Percentiles rank a stretch among this genome's conserved stretches.
Evolutionary conservation across 2,329 filamentous ascomycete genomes (phyloP).

Genomic region (Pestalotiopsis sp.): DNA sequence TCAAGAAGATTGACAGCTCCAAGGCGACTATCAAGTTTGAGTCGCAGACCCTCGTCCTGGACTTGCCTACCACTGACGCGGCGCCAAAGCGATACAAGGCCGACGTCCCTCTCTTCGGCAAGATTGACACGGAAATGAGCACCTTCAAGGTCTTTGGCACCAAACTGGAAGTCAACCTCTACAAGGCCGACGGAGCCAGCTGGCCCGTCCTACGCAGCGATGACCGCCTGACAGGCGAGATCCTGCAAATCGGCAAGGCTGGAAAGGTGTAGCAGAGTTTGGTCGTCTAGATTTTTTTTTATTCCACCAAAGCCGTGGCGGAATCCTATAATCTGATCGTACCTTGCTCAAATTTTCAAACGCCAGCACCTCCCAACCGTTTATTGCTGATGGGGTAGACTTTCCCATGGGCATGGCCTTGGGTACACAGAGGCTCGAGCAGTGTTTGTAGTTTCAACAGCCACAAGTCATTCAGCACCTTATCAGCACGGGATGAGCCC

Average conservation of each 20-base stretch:
- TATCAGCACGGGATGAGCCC: slow-evolving; percentile 5
- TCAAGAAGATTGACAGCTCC: slow-evolving; percentile 94
- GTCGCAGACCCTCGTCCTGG: slow-evolving; percentile 66
- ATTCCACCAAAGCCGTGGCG: neutral
- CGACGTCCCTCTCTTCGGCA: slow-evolving; percentile 73
- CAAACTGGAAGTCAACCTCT: slow-evolving; percentile 81
- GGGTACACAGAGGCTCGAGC: neutral
- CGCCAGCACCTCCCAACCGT: neutral
- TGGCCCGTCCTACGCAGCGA: slow-evolving; percentile 87
- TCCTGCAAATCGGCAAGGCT: slow-evolving; percentile 86
- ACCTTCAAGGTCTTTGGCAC: slow-evolving; percentile 83
- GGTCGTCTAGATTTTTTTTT: neutral
- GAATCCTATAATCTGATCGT: neutral
- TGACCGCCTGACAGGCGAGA: slow-evolving; percentile 70
- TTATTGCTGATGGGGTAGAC: neutral
- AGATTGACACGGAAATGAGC: slow-evolving; percentile 76
- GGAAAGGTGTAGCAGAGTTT: slow-evolving; percentile 51
- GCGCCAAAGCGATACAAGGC: slow-evolving; percentile 77
- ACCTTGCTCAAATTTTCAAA: neutral
- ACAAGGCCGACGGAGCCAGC: slow-evolving; percentile 71
- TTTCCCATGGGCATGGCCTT: neutral
- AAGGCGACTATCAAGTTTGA: slow-evolving; percentile 73
- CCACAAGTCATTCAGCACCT: neutral
- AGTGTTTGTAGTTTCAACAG: neutral
- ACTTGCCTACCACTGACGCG: slow-evolving; percentile 82